Evolutionary conservation across 1,284 basidiomycete species (phyloP), one percentile per base, ranked within the genome.

Genomic region (Inonotus obliquus): DNA sequence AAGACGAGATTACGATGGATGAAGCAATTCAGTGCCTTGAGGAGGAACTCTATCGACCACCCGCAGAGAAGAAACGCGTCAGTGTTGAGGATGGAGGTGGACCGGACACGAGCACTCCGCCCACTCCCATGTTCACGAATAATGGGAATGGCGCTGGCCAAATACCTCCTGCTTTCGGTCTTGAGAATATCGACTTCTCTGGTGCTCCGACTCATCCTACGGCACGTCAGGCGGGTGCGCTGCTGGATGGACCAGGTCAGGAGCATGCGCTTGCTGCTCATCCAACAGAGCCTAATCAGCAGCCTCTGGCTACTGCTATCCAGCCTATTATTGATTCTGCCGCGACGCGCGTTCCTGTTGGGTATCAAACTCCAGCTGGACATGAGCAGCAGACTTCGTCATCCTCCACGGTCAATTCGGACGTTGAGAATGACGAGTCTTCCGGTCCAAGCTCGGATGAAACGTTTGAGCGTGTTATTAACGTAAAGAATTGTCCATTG

Each of bases 401-500:
- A n/a, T 64, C 59, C 17, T 63, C 60, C 35, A 66, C 67, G 7
- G 61, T 68, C 64, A 69, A 65, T 9, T 54, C 54, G 38, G 73
- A 71, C 55, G 71, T 67, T 11, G 58, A 66, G 57, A 48, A 66
- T 61, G 54, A 67, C 21, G 41, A 61, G 19, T 70, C 67, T 38
- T 70, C 64, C 1, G 47, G 54, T 25, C 58, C 63, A 19, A 68
- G 66, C 1, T 67, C 72, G 0, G 77, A 80, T 1, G 81, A 82
- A 25, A 73, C 79, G n/a, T 77, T 90, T 51, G 94, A 98, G 73
- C 85, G 94, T 13, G 87, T 99, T 11, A 96, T 98, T 77, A 97
- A 96, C 69, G 87, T 98, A 68, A 92, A 91, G 76, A 90, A 85
- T 58, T 99, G 96, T 70, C 96, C 97, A 0, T 74, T 99, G 45